Evolutionary conservation across 2,329 filamentous ascomycete genomes (phyloP).

Genomic region (Penicillium sp.): DNA sequence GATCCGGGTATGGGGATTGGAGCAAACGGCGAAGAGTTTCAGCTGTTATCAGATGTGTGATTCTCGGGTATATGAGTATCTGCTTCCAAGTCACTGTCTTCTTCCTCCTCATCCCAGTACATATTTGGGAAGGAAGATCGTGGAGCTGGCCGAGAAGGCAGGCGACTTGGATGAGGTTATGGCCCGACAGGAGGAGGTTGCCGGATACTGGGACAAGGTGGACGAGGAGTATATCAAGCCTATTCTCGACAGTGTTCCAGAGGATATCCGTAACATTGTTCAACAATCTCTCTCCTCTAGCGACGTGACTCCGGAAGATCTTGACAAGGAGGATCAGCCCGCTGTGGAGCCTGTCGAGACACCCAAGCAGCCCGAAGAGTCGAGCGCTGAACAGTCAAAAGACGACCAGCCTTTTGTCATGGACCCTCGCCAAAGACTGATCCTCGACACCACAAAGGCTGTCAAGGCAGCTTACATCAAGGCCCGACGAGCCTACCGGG

Average conservation of each 20-base stretch:
- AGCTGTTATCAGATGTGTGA: constrained; percentile 95
- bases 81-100: constrained; percentile 91
- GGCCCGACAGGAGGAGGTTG: constrained; percentile 73
- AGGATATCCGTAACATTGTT: constrained; percentile 46
- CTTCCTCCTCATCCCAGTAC: constrained; percentile 89
- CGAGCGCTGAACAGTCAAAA: constrained; percentile 15
- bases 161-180: constrained; percentile 71
- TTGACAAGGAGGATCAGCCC: constrained; percentile 12
- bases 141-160: constrained; percentile 74
- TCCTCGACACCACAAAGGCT: constrained; percentile 69
- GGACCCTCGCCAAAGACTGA: constrained; percentile 47
- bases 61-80: constrained; percentile 94
- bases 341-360: constrained; percentile 14
- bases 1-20: constrained; percentile 93
- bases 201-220: constrained; percentile 78
- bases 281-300: constrained; percentile 47
- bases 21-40: constrained; percentile 86
- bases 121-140: constrained; percentile 80
- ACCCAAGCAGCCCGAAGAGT: constrained; percentile 4
- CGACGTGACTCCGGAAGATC: constrained; percentile 23
- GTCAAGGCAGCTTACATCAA: constrained; percentile 80
- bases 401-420: constrained; percentile 29
- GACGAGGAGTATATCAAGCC: constrained; percentile 81
- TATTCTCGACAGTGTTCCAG: constrained; percentile 54
- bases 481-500: constrained; percentile 83